Percentiles rank a stretch among this genome's conserved stretches.
Conservation (phyloP, 768 basidiomycete species). For the Coprinopsis marcescibilis region DNA sequence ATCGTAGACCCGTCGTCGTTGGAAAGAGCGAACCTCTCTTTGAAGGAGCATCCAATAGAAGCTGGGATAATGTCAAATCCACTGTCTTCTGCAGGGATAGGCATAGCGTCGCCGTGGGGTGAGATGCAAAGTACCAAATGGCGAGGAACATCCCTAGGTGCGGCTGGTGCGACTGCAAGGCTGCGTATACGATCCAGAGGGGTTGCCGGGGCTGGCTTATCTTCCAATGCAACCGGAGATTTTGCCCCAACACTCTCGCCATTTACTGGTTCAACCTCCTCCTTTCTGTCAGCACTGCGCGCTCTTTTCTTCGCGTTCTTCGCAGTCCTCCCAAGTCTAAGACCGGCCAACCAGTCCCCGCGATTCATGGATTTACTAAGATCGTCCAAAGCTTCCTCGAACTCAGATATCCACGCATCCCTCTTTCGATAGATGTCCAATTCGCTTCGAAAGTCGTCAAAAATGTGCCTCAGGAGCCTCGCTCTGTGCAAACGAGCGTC, state of each 20-base stretch:
- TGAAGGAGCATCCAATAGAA: constrained; percentile 42
- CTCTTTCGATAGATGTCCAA: constrained; percentile 23
- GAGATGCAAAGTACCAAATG: constrained; percentile 51
- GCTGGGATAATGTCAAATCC: constrained; percentile 34
- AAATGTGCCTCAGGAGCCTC: constrained; percentile 34
- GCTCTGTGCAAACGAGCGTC: constrained; percentile 37
- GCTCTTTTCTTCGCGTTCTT: too few species aligned
- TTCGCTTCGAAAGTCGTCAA: constrained; percentile 32
- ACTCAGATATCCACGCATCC: constrained; percentile 37
- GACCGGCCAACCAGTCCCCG: constrained; percentile 43
- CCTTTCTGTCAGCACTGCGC: constrained; percentile 16
- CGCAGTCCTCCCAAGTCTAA: constrained; percentile 28
- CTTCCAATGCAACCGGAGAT: too few species aligned
- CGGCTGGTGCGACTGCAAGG: constrained; percentile 19
- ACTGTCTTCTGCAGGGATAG: constrained; percentile 31
- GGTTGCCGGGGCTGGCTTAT: too few species aligned
- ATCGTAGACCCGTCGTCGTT: constrained; percentile 27
- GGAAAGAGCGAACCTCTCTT: constrained; percentile 30
- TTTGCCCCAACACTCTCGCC: too few species aligned
- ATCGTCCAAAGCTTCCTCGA: constrained; percentile 45
- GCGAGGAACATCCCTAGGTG: constrained; percentile 23
- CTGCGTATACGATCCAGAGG: constrained; percentile 3
- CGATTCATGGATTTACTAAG: constrained; percentile 33
- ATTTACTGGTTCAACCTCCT: neutral
- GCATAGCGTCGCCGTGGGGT: constrained; percentile 27